Base-by-base conservation (phyloP, 768 basidiomycete genomes). In the Lepiota venenata region DNA sequence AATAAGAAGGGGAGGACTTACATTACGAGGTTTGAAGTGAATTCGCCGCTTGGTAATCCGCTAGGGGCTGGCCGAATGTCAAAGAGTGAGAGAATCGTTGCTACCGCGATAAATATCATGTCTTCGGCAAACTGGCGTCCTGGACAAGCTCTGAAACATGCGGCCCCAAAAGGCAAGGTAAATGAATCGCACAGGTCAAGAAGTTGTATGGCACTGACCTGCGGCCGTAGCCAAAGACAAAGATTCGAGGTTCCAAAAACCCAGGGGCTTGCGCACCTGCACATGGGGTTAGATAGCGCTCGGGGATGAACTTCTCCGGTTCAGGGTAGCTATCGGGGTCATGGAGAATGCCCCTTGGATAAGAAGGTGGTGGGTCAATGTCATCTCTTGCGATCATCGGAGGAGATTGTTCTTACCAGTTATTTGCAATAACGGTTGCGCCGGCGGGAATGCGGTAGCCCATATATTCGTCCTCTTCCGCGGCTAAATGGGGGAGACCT, bases 321-420 rank as follows among this genome's bases (percentile, higher is more conserved):
- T 60, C 56, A 0, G 56, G 46, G 36, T 62, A 64, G 25, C 52
- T 55, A 8, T 47, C 42, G 22, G 56, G 49, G 48, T 68, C 57
- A 29, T 65, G 61, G 2, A 64, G 49, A 47, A 77, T 62, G 8
- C 58, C 63, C 64, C 66, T 68, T 47, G 22, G 4, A n/a, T 15
- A 15, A 21, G 7, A 25, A 16, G 16, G 12, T 22, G 14, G 29
- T 11, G 12, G 37, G 0, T n/a, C 16, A 11, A 16, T 29, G 27
- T 3, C 27, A 8, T 3, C 27, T 29, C 42, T 25, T 29, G 20
- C 18, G 6, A 32, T 29, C 9, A 21, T 29, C 22, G 5, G 3
- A 6, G 12, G 25, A 18, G 8, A 3, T 10, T 39, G 18, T 16
- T 27, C 43, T n/a, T 46, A 59, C 62, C 62, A 63, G 29, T 49